Base-by-base conservation (phyloP, 352 stramenopile genomes). In the Aphanomyces euteiches region DNA sequence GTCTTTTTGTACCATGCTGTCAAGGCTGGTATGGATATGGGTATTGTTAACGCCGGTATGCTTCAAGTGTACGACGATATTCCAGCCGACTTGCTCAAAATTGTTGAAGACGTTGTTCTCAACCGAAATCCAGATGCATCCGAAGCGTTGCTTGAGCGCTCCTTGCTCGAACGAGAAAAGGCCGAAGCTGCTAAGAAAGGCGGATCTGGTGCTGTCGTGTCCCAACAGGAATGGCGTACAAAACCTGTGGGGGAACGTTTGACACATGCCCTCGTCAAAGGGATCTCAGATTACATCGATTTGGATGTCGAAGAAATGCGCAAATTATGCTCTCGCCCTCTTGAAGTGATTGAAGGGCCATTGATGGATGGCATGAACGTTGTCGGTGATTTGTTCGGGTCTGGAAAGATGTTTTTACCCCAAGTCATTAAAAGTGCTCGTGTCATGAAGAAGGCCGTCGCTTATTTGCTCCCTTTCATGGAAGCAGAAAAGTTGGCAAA, bases 281-380 rank as follows among this genome's bases (percentile, higher is more conserved):
- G 96, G 61, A 98, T 99, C 71, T 97, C 93, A 41, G 89, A 99
- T 73, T 98, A 90, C 69, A 95, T 99, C 54, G 87, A 98, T 72
- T 66, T 82, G 69, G 96, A 99, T 79, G 91, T 97, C n/a, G 96
- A 99, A 78, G 95, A 98, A 77, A 96, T 96, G 68, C 85, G 96
- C 38, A 76, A 73, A 48, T 72, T 72, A 37, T 85, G 66, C 53
- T 74, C 63, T 12, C 92, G 85, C 48, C 93, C 96, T 36, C 80
- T 99, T 56, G 83, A 98, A 61, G 96, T 99, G 56, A 99, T 99
- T 75, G 96, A 99, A 87, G 96, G 96, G 12, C 96, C 96, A 37
- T 79, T 99, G 3, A 99, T 99, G 96, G 90, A 97, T 69, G 96
- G 96, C 67, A 99, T 99, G 96, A 98, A 98, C 76, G 88, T 98